Conservation (phyloP, 1,284 basidiomycete species). For the Porodaedalea pini region DNA sequence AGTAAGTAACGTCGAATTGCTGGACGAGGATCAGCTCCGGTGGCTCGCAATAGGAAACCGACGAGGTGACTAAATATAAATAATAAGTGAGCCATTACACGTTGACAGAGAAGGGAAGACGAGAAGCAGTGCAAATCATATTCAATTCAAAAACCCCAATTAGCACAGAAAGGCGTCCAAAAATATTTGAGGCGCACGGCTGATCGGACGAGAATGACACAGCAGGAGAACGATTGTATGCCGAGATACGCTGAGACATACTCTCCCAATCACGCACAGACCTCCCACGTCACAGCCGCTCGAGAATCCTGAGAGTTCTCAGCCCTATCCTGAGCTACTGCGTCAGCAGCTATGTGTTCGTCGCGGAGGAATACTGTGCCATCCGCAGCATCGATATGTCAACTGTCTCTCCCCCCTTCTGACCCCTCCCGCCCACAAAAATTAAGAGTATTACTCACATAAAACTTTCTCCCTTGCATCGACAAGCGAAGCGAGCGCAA, state of each 20-base stretch:
- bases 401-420: not conserved
- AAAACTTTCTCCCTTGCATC: slow-evolving; percentile 12
- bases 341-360: too few species aligned
- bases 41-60: slow-evolving; percentile 83
- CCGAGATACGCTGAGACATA: not conserved
- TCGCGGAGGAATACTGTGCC: not conserved
- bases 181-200: not conserved
- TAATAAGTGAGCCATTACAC: not conserved
- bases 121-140: not conserved
- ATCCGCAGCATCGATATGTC: not conserved
- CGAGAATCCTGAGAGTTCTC: too few species aligned
- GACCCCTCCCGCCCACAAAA: not conserved
- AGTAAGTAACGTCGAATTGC: slow-evolving; percentile 77
- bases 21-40: slow-evolving; percentile 78
- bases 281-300: not conserved
- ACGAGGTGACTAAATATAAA: slow-evolving; percentile 62
- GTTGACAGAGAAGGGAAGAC: not conserved
- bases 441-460: slow-evolving; percentile 15
- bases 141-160: not conserved
- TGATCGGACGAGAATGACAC: not conserved
- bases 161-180: not conserved
- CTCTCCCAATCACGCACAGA: not conserved
- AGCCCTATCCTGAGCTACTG: too few species aligned
- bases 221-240: not conserved
- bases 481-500: slow-evolving; percentile 3